These are phyloP conservation scores for Stropharia rugosoannulata DNA, from an alignment of 768 basidiomycete species.

Conservation along the genomic window DNA sequence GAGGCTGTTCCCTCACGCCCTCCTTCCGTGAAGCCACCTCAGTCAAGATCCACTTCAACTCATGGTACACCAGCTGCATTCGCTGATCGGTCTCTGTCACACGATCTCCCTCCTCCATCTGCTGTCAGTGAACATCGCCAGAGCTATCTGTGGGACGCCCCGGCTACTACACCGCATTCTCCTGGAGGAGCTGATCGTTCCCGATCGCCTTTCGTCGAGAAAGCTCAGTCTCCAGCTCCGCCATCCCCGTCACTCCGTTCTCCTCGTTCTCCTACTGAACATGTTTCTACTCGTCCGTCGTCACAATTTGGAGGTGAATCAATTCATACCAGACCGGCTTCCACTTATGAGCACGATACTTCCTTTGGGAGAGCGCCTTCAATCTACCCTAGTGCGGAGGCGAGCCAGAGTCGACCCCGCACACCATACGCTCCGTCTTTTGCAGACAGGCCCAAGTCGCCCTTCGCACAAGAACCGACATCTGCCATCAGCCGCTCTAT, in stretches of 20 bases:
- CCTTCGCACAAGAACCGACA: constrained; percentile 10
- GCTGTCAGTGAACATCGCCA: constrained; percentile 21
- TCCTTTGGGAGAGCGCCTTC: background rate
- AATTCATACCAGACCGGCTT: background rate
- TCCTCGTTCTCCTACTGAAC: no score
- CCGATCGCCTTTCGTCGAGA: constrained; percentile 7
- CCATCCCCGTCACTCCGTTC: background rate
- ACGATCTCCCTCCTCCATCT: constrained; percentile 17
- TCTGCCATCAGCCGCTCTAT: constrained; percentile 15
- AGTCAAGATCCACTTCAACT: constrained; percentile 15
- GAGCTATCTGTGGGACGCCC: constrained; percentile 19
- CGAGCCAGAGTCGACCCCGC: constrained; percentile 10
- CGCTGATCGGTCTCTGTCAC: constrained; percentile 9
- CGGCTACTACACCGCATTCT: constrained; percentile 3
- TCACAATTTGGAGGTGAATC: background rate
- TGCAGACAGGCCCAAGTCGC: constrained; percentile 16
- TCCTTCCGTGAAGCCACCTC: constrained; percentile 18
- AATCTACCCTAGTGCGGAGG: background rate
- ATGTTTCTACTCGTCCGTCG: background rate
- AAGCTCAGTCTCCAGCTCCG: background rate
- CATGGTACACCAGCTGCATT: constrained; percentile 5
- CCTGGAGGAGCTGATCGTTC: constrained; percentile 9
- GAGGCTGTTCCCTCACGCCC: constrained; percentile 13
- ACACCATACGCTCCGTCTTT: constrained; percentile 5
- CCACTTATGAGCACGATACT: background rate